Evolutionary conservation across 2,329 filamentous ascomycete genomes (phyloP), one percentile per base, ranked within the genome.

Genomic region (Lasiodiplodia theobromae): DNA sequence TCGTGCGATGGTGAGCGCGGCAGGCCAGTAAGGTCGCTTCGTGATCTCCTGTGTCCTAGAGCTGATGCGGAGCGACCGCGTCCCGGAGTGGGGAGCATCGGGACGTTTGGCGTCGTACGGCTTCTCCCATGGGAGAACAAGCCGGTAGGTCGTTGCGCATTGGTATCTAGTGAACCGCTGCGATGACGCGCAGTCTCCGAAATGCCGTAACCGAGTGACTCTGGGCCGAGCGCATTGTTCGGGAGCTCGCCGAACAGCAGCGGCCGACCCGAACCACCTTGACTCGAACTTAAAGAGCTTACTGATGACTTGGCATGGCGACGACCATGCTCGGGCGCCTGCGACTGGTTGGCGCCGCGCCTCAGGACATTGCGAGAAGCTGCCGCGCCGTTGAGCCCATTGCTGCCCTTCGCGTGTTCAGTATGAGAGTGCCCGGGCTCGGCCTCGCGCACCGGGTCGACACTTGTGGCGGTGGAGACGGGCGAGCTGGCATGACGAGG

Each of bases 401-500:
- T 68, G 58, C 58, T 53, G n/a, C 58, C 60, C 44, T 21, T 67
- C 51, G 21, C 31, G 31, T 57, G 65, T 37, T 67, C 65, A 18
- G 25, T 67, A 53, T 64, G 51, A n/a, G 58, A 38, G 21, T 49
- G 58, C 5, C 12, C 52, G 28, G 38, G 11, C 23, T 64, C 53
- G 14, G 23, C 37, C 21, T 63, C 57, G 34, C 51, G 57, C 31
- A 63, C 38, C 3, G 66, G 56, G 11, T 65, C 63, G 52, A 66
- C 47, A 49, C 57, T 63, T 18, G 66, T 16, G 44, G 51, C 40
- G 49, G 47, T 54, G 56, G 67, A 57, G 11, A 53, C 49, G 6
- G 67, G 67, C n/a, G 67, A 68, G 77, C 74, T 76, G 73, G 23
- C 78, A 72, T 57, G 31, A 38, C 37, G 70, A 71, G 31, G 23